phyloP scores from a whole-genome alignment of 208 protist genomes.

The Leishmania mexicana region DNA sequence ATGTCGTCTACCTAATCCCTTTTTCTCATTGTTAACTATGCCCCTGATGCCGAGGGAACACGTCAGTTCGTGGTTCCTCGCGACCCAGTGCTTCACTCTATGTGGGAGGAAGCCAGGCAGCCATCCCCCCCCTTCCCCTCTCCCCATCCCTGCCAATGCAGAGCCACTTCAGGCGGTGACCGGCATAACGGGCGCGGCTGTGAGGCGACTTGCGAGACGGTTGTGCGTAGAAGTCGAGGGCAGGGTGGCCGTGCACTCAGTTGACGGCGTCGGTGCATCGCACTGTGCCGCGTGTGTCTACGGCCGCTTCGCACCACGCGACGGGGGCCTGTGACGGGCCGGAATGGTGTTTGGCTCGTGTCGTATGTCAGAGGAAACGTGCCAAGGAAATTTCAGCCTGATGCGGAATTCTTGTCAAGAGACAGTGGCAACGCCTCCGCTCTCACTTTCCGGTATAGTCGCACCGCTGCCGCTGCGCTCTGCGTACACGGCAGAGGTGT shows the following conservation, averaged over 20 bases:
- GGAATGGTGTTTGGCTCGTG: neutral
- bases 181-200: neutral
- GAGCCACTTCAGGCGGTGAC: neutral
- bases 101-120: neutral
- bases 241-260: no score
- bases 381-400: neutral
- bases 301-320: neutral
- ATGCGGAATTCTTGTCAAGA: neutral
- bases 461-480: neutral
- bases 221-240: neutral
- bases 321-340: neutral
- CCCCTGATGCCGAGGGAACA: neutral
- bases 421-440: neutral
- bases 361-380: no score
- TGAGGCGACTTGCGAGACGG: neutral
- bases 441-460: neutral
- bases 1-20: neutral
- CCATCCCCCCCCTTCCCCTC: neutral
- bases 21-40: neutral
- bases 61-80: neutral
- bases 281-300: neutral
- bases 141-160: neutral
- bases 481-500: neutral
- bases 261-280: neutral
- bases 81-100: neutral